Conservation (phyloP, 2,329 filamentous ascomycete species). For the Epichloe aotearoae region DNA sequence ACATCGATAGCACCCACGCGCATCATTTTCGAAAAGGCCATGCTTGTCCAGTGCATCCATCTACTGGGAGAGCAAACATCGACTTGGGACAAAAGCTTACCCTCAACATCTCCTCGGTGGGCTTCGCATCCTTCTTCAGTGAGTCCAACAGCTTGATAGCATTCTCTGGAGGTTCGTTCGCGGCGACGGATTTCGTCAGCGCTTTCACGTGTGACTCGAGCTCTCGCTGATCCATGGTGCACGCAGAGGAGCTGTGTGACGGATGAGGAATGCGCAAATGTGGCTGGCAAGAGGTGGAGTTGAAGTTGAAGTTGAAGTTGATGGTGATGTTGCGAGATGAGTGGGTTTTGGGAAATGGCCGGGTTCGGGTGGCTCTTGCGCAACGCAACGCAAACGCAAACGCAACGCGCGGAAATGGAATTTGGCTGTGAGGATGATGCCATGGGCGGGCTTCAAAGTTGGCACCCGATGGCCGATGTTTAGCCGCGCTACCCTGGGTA, state of each 20-base stretch:
- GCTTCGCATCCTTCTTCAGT: slow-evolving; percentile 65
- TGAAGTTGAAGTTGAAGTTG: not conserved
- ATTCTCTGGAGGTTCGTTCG: slow-evolving; percentile 60
- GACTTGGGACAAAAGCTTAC: slow-evolving; percentile 31
- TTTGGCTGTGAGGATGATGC: not conserved
- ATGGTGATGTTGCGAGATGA: not conserved
- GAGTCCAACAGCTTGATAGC: slow-evolving; percentile 63
- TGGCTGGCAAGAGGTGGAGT: not conserved
- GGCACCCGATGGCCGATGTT: slow-evolving; percentile 2
- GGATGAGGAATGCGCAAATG: not conserved
- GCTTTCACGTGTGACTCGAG: slow-evolving; percentile 65
- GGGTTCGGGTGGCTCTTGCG: not conserved
- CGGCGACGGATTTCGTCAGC: slow-evolving; percentile 63
- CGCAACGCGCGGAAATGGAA: not conserved
- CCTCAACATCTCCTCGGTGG: slow-evolving; percentile 81
- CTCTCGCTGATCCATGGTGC: slow-evolving; percentile 66
- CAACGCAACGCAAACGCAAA: not conserved
- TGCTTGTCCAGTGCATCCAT: too few relatives aligned
- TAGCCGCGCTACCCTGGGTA: not conserved
- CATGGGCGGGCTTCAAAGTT: not conserved
- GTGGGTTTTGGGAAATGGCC: not conserved
- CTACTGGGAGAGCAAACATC: too few relatives aligned
- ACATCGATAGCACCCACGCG: not conserved
- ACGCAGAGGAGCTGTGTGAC: not conserved
- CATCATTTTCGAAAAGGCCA: not conserved